Evolutionary conservation across 805 yeast species (phyloP).

Genomic region (Candida caryicola): DNA sequence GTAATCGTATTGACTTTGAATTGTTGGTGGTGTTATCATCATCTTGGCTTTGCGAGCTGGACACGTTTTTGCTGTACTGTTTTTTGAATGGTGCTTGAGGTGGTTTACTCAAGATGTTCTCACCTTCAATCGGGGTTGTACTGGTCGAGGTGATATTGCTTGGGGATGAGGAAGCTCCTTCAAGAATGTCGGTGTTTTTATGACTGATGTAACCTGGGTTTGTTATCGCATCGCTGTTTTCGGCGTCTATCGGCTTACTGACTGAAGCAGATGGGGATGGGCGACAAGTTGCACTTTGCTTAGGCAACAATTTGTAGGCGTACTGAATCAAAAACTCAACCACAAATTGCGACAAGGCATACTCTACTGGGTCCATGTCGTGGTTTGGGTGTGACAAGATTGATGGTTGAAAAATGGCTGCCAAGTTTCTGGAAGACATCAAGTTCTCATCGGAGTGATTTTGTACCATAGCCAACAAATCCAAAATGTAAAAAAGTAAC

Average conservation of each 20-base stretch:
- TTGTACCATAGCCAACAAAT: constrained; percentile 80
- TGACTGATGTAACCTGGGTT: no score
- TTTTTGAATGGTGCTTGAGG: constrained; percentile 16
- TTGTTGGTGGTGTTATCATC: not conserved
- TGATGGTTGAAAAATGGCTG: constrained; percentile 97
- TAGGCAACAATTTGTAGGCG: constrained; percentile 73
- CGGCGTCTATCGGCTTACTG: not conserved
- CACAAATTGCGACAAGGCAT: constrained; percentile 79
- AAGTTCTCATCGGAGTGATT: constrained; percentile 72
- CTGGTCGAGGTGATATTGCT: constrained; percentile 15
- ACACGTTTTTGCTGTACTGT: constrained; percentile 35
- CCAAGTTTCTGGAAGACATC: constrained; percentile 90
- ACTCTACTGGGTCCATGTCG: constrained; percentile 89
- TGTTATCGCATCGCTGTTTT: not conserved
- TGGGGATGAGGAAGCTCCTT: not conserved
- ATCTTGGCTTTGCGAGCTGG: constrained; percentile 28
- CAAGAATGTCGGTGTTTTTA: not conserved
- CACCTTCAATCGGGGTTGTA: constrained; percentile 15
- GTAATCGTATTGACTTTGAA: constrained; percentile 41
- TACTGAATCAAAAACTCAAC: constrained; percentile 88
- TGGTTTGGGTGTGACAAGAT: constrained; percentile 88
- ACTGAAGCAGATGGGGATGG: constrained; percentile 2
- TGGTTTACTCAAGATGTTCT: constrained; percentile 8
- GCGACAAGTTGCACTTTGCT: constrained; percentile 17
- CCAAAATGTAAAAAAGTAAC: constrained; percentile 79